phyloP scores from a whole-genome alignment of 1,139 yeast genomes.

The Wickerhamiella pararugosa region DNA sequence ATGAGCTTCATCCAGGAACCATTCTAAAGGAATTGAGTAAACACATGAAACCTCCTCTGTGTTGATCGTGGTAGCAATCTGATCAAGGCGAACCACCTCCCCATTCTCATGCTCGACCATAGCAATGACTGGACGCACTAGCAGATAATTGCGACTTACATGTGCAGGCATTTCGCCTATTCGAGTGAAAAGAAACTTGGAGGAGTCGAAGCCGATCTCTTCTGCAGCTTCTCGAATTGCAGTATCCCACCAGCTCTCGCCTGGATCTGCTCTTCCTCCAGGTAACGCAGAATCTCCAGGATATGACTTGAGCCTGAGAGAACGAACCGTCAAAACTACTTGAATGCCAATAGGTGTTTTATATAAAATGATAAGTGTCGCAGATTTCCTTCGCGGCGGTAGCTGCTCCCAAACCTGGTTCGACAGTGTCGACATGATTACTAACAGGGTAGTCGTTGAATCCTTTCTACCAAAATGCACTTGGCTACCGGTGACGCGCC shows the following conservation, averaged over 20 bases:
- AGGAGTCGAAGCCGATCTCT: conserved; percentile 54
- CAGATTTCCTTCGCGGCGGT: conserved; percentile 15
- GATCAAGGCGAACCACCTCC: conserved; percentile 5
- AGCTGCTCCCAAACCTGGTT: conserved; percentile 3
- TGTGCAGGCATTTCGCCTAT: conserved; percentile 53
- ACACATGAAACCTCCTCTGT: conserved; percentile 19
- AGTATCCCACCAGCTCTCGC: conserved; percentile 56
- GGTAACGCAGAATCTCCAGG: conserved; percentile 86
- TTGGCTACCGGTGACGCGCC: too few species aligned
- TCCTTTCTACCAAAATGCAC: too few species aligned
- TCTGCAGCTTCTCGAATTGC: conserved; percentile 71
- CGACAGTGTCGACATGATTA: background rate
- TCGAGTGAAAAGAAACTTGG: conserved; percentile 34
- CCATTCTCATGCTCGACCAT: conserved; percentile 27
- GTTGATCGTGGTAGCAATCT: conserved; percentile 15
- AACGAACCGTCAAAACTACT: conserved; percentile 59
- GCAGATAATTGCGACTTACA: conserved; percentile 56
- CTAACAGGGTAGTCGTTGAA: too few species aligned
- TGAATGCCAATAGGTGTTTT: conserved; percentile 50
- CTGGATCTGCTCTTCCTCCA: conserved; percentile 71
- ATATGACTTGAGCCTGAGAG: conserved; percentile 48
- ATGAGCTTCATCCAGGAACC: conserved; percentile 10
- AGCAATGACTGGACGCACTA: conserved; percentile 72
- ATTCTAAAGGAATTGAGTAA: conserved; percentile 16
- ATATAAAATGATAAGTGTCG: conserved; percentile 56